Evolutionary conservation across 495 filamentous ascomycete species (phyloP).

Genomic region (Neurospora sp.): DNA sequence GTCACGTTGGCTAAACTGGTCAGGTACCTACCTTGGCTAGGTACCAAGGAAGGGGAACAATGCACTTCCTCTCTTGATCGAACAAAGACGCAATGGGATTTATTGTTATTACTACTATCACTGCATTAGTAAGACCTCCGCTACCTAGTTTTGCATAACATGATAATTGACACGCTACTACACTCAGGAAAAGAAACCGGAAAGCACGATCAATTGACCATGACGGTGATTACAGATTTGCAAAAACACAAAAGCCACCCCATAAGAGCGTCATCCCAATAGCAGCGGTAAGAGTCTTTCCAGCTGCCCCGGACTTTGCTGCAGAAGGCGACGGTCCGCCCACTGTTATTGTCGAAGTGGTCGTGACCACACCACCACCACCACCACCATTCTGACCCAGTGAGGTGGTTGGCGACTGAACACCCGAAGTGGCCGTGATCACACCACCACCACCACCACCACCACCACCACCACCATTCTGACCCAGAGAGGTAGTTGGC

Average conservation of each 20-base stretch:
- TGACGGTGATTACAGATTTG: not conserved
- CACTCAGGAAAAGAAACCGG: not conserved
- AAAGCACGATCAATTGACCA: not conserved
- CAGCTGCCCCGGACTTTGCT: not conserved
- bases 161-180: not conserved
- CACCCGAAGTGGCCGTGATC: not conserved
- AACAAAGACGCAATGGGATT: not conserved
- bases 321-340: not conserved
- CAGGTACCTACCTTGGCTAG: not conserved
- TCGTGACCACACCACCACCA: not conserved
- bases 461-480: not conserved
- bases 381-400: not conserved
- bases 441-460: not conserved
- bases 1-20: not conserved
- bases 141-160: not conserved
- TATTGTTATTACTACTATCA: not conserved
- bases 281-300: not conserved
- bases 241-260: not conserved
- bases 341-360: not conserved
- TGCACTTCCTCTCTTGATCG: not conserved
- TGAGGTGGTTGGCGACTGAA: constrained; percentile 19
- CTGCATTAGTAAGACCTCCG: too few relatives aligned
- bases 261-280: not conserved
- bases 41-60: not conserved
- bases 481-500: constrained; percentile 7